phyloP scores from a whole-genome alignment of 192 early-diverging fungal species.

The Lobosporangium transversale region DNA sequence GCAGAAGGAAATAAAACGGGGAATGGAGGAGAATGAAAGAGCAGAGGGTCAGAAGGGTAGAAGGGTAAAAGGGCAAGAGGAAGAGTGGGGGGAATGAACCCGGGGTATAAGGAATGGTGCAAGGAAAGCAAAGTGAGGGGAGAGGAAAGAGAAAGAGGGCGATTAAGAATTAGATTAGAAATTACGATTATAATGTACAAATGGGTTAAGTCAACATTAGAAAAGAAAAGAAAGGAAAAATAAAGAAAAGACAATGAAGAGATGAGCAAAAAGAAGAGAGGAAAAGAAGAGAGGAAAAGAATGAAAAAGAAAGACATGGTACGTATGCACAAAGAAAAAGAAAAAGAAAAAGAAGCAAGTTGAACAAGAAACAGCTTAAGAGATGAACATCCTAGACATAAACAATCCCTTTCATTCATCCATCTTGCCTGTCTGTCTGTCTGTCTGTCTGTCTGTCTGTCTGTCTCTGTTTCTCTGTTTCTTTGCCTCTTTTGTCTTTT shows the following conservation, averaged over 20 bases:
- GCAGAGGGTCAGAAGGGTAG: too few relatives aligned
- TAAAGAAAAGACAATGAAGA: not conserved
- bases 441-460: not conserved
- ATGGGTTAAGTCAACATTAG: not conserved
- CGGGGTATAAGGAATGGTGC: too few relatives aligned
- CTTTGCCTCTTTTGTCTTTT: not conserved
- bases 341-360: constrained; percentile 2
- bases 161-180: not conserved
- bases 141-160: not conserved
- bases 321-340: too few relatives aligned
- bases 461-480: not conserved
- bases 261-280: not conserved
- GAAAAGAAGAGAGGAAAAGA: not conserved
- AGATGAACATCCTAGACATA: not conserved
- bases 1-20: too few relatives aligned
- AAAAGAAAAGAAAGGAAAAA: not conserved
- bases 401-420: not conserved
- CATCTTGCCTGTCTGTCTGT: not conserved
- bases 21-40: too few relatives aligned
- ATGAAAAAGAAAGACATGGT: too few relatives aligned
- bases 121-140: not conserved
- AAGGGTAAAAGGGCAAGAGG: not conserved
- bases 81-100: not conserved
- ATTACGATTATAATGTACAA: not conserved
- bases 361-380: constrained; percentile 1